Evolutionary conservation across 768 basidiomycete genomes (phyloP), one percentile per base, ranked within the genome.

Genomic region (Gyrodon lividus): DNA sequence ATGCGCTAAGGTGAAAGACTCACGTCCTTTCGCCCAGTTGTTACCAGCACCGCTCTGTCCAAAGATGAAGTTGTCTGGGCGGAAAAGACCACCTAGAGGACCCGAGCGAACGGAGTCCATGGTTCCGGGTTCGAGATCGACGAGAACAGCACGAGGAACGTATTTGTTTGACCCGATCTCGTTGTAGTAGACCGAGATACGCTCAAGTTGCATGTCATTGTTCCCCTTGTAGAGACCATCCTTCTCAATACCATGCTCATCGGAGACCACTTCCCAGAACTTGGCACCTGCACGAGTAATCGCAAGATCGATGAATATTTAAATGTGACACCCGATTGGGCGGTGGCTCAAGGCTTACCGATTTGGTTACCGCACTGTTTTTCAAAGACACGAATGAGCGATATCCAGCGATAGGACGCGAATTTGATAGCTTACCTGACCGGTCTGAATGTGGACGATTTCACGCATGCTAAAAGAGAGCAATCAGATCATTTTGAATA

Each of bases 11-110:
- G 14, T 28, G 19, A 48, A 39, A 4, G 34, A 89, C 92, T 82
- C 67, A 93, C 89, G 89, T 80, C 96, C 96, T 87, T 98, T 99
- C 20, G 97, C 96, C 97, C 97, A 98, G 78, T 98, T 98, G 84
- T 99, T 98, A 68, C 96, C 95, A 62, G 94, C 96, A 75, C 94
- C 94, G 72, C 86, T 93, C 74, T 98, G 96, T 50, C 94, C 96
- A 59, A 95, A 97, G 65, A 98, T 93, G 67, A 96, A 96, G 82
- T 97, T 98, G 76, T 97, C 95, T 33, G 95, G 95, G 63, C 92
- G 87, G 90, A 97, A 98, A 58, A 98, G 84, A 58, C 76, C 75
- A 66, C 95, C 94, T 48, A 96, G 82, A 61, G 92, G 90, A 46
- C 92, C 91, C 46, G 88, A 87, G 73, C 89, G 89, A 54, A 93